Evolutionary conservation across 257 asterid species (phyloP).

Genomic region (Solanum okadae): DNA sequence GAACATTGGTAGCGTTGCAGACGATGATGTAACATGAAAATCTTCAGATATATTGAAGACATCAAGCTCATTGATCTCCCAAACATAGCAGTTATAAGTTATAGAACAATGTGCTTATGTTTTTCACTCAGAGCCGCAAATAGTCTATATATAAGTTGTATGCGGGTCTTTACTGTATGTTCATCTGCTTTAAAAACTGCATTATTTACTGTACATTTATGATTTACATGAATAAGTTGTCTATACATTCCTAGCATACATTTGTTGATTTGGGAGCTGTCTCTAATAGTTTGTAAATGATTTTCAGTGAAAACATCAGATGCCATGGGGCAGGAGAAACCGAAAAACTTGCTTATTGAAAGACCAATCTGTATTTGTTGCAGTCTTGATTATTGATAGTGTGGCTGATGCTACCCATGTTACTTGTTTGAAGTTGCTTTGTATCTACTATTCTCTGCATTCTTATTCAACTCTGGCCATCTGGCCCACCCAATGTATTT

Average conservation of each 20-base stretch:
- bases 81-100: not conserved
- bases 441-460: not conserved
- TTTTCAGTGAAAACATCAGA: not conserved
- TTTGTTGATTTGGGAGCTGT: not conserved
- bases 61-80: not conserved
- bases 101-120: not conserved
- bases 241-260: not conserved
- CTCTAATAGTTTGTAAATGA: not conserved
- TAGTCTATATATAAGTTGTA: conserved; percentile 6
- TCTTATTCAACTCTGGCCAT: not conserved
- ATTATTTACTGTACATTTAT: not conserved
- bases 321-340: not conserved
- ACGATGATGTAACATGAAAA: not conserved
- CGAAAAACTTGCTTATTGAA: not conserved
- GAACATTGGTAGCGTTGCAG: not conserved
- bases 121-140: conserved; percentile 45
- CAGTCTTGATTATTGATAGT: not conserved
- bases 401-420: not conserved
- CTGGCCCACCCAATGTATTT: not conserved
- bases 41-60: not conserved
- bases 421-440: not conserved
- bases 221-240: not conserved
- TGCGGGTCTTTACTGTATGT: not conserved
- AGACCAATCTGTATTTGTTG: not conserved
- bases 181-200: not conserved